Percentiles rank a stretch among this genome's conserved stretches.
Evolutionary conservation across 2,329 filamentous ascomycete species (phyloP).

Genomic region (Berkeleyomyces rouxiae): DNA sequence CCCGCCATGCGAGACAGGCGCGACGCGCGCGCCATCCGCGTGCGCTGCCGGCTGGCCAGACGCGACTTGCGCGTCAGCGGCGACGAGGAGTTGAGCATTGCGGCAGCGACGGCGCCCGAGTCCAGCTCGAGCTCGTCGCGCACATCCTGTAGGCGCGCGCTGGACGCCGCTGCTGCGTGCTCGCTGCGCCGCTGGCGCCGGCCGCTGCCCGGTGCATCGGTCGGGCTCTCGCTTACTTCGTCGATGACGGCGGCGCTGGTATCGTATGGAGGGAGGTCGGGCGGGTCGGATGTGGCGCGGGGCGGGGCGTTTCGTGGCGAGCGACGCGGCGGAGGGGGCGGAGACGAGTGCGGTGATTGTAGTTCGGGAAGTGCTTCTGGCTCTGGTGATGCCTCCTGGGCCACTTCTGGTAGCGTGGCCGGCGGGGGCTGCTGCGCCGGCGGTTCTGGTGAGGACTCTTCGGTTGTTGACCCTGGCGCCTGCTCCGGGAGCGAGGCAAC

Average conservation of each 20-base stretch:
- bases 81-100: conserved; percentile 19
- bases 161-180: conserved; percentile 24
- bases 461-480: neutral
- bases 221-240: conserved; percentile 37
- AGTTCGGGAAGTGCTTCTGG: neutral
- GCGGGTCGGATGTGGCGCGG: neutral
- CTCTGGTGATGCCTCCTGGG: neutral
- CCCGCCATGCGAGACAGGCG: conserved; percentile 4
- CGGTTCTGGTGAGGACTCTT: neutral
- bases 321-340: neutral
- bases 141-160: conserved; percentile 27
- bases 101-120: conserved; percentile 18
- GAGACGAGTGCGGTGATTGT: neutral
- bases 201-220: conserved; percentile 38
- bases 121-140: conserved; percentile 20
- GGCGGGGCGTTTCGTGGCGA: neutral
- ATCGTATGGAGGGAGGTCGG: conserved; percentile 3
- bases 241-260: conserved; percentile 18
- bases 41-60: conserved; percentile 5
- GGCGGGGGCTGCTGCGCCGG: neutral
- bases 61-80: conserved; percentile 28
- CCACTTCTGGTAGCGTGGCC: neutral
- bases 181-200: conserved; percentile 25
- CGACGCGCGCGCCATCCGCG: neutral
- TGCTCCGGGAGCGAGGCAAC: neutral